Conservation (phyloP, 306 rosid genomes). For the Pyrus bretschneideri region DNA sequence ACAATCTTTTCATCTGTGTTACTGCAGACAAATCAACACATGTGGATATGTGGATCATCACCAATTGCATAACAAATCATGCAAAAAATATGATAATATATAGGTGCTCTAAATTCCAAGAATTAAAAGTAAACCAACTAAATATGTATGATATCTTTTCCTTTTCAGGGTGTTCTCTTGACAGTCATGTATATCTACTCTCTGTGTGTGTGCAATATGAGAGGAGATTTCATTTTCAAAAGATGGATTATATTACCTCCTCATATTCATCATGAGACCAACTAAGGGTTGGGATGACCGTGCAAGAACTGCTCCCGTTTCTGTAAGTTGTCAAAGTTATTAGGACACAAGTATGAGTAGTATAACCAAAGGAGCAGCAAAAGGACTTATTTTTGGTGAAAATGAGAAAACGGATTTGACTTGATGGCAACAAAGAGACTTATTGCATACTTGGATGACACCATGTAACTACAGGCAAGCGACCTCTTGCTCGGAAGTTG, state of each 20-base stretch:
- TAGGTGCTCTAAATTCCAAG: not conserved
- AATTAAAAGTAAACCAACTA: not conserved
- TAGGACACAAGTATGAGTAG: conserved; percentile 12
- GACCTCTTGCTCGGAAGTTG: conserved; percentile 78
- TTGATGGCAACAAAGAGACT: not conserved
- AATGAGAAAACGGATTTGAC: too few relatives aligned
- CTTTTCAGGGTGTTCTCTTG: not conserved
- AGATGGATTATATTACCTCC: conserved; percentile 59
- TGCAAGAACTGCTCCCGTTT: conserved; percentile 93
- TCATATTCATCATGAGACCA: conserved; percentile 95
- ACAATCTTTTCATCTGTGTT: conserved; percentile 88
- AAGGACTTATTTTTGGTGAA: not conserved
- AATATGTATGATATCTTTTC: not conserved
- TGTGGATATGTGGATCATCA: not conserved
- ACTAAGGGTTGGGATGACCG: conserved; percentile 97
- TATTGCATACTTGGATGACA: conserved; percentile 64
- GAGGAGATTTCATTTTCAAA: conserved; percentile 4
- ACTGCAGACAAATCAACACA: conserved; percentile 41
- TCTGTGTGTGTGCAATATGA: not conserved
- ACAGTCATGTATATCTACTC: not conserved
- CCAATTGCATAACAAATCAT: not conserved
- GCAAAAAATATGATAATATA: not conserved
- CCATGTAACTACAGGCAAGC: conserved; percentile 94
- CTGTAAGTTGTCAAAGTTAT: conserved; percentile 34
- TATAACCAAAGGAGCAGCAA: not conserved